Percentiles rank a stretch among this genome's conserved stretches.
Evolutionary conservation across 768 basidiomycete genomes (phyloP).

Genomic region (Xerocomellus chrysenteron): DNA sequence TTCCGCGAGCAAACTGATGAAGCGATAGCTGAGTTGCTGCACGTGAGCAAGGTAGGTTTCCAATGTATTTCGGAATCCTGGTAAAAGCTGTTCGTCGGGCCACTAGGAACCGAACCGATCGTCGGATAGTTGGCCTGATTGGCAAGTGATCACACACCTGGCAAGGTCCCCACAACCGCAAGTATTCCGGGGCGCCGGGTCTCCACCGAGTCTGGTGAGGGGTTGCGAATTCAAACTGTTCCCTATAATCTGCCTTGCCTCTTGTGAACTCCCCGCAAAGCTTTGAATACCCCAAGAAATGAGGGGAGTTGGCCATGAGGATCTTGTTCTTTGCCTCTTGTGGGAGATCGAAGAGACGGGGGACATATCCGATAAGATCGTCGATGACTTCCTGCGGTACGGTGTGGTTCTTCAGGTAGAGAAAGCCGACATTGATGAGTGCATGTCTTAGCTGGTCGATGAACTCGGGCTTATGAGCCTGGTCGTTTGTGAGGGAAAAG

Average conservation of each 20-base stretch:
- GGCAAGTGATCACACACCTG: slow-evolving; percentile 49
- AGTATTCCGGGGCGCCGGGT: slow-evolving; percentile 61
- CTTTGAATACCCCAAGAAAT: slow-evolving; percentile 76
- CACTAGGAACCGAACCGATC: slow-evolving; percentile 46
- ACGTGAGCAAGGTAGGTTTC: slow-evolving; percentile 62
- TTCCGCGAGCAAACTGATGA: slow-evolving; percentile 64
- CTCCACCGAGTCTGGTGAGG: slow-evolving; percentile 60
- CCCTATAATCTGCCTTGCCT: slow-evolving; percentile 68
- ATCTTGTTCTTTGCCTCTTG: slow-evolving; percentile 67
- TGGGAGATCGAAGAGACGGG: slow-evolving; percentile 68
- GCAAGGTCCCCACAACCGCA: slow-evolving; percentile 68
- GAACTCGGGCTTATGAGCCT: slow-evolving; percentile 48
- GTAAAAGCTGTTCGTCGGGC: slow-evolving; percentile 69
- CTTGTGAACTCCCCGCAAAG: slow-evolving; percentile 75
- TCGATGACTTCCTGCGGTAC: slow-evolving; percentile 49
- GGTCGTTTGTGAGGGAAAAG: slow-evolving; percentile 49
- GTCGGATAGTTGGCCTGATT: neutral
- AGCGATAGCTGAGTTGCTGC: slow-evolving; percentile 56
- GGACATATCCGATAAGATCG: slow-evolving; percentile 56
- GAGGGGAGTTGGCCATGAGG: slow-evolving; percentile 69
- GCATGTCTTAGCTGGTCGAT: slow-evolving; percentile 66
- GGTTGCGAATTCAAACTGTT: slow-evolving; percentile 82
- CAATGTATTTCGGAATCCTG: slow-evolving; percentile 62
- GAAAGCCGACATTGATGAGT: slow-evolving; percentile 77
- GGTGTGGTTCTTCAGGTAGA: slow-evolving; percentile 71